Percentiles rank a stretch among this genome's conserved stretches.
Conservation (phyloP, 2,329 filamentous ascomycete species). For the Nannizziopsis barbatae region DNA sequence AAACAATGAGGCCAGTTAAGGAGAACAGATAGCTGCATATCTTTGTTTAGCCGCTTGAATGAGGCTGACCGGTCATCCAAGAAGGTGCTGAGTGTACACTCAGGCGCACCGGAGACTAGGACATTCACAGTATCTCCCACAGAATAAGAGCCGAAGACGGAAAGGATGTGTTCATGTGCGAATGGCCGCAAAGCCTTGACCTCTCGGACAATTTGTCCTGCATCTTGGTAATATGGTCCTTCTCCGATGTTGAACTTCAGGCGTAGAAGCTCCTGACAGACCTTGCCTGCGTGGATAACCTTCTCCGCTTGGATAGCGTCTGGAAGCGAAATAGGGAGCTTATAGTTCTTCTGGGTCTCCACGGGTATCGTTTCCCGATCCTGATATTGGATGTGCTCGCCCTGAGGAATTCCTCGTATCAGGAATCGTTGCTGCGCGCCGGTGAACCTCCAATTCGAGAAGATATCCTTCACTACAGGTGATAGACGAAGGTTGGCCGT, state of each 20-base stretch:
- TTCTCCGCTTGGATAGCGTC: slow-evolving; percentile 32
- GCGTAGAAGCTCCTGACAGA: slow-evolving; percentile 29
- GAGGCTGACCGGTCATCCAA: slow-evolving; percentile 31
- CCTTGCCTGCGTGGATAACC: slow-evolving; percentile 30
- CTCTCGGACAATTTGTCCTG: slow-evolving; percentile 32
- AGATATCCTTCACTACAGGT: slow-evolving; percentile 33
- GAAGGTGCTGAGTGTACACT: slow-evolving; percentile 34
- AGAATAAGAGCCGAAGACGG: slow-evolving; percentile 36
- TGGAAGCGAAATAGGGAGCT: slow-evolving; percentile 28
- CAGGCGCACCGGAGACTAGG: slow-evolving; percentile 33
- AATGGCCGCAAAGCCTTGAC: slow-evolving; percentile 30
- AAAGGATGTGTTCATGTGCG: slow-evolving; percentile 36
- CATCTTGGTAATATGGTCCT: slow-evolving; percentile 29
- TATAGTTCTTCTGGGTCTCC: slow-evolving; percentile 19
- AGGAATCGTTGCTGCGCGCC: slow-evolving; percentile 49
- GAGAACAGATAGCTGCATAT: slow-evolving; percentile 32
- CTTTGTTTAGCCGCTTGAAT: slow-evolving; percentile 35
- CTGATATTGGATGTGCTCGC: slow-evolving; percentile 48
- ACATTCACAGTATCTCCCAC: slow-evolving; percentile 34
- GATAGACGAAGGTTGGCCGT: slow-evolving; percentile 45
- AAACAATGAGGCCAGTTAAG: slow-evolving; percentile 42
- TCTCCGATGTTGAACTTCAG: slow-evolving; percentile 30
- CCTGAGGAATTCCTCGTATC: slow-evolving; percentile 44
- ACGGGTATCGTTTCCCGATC: slow-evolving; percentile 48
- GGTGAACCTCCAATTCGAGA: slow-evolving; percentile 44